A percentile compares a stretch with the other conserved stretches of the same genome.
phyloP scores from a whole-genome alignment of 75 land plant genomes.

The Ceratopteris richardii region DNA sequence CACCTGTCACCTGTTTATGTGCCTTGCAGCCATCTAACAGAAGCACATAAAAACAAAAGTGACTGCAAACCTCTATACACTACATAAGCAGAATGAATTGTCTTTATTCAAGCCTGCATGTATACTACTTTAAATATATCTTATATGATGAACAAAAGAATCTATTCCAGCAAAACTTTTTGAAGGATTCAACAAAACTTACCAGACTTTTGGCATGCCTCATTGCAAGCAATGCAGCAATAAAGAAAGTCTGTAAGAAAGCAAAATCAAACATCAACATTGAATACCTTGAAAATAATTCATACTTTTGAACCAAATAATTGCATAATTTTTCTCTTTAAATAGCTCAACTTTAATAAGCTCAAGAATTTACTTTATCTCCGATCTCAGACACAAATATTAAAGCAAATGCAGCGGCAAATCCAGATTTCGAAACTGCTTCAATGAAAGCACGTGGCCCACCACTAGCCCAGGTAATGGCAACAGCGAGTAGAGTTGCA shows the following conservation, averaged over 20 bases:
- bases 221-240: constrained; percentile 97
- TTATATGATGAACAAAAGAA: no score
- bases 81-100: no score
- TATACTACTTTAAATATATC: no score
- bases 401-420: constrained; percentile 91
- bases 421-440: constrained; percentile 86
- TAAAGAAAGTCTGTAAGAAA: constrained; percentile 80
- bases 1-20: no score
- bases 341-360: no score
- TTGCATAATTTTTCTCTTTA: no score
- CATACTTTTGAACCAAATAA: no score
- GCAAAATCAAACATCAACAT: no score
- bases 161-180: background rate
- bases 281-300: constrained; percentile 9
- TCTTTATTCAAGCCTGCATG: no score
- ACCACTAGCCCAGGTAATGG: constrained; percentile 49
- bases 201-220: constrained; percentile 82
- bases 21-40: no score
- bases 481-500: constrained; percentile 41
- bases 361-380: constrained; percentile 59
- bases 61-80: no score
- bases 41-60: no score
- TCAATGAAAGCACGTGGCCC: constrained; percentile 62
- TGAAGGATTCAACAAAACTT: constrained; percentile 9
- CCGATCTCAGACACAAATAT: constrained; percentile 99